phyloP scores from a whole-genome alignment of 2,329 filamentous ascomycete species.

The Botryotinia calthae region DNA sequence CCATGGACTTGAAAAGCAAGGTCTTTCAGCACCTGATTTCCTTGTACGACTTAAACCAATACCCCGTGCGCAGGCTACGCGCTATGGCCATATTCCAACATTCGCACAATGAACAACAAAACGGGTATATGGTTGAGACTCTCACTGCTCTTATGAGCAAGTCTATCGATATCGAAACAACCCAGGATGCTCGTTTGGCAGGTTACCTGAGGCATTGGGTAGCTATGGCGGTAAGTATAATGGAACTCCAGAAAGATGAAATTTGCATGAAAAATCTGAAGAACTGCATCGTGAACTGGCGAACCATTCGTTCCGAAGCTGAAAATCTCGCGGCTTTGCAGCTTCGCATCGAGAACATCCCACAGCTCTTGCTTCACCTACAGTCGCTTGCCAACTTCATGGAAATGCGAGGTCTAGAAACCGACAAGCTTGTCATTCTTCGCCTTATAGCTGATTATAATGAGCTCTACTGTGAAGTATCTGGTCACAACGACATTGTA shows the following conservation, averaged over 20 bases:
- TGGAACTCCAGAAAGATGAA: slow-evolving; percentile 33
- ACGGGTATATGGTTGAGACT: slow-evolving; percentile 24
- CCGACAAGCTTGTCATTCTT: slow-evolving; percentile 48
- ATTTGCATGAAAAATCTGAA: slow-evolving; percentile 32
- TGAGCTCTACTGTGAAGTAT: slow-evolving; percentile 44
- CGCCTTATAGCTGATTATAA: slow-evolving; percentile 48
- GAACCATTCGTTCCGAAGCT: slow-evolving; percentile 45
- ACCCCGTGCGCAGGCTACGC: slow-evolving; percentile 37
- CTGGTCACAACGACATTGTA: slow-evolving; percentile 45
- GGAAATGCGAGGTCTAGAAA: slow-evolving; percentile 54
- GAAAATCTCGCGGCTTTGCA: slow-evolving; percentile 44
- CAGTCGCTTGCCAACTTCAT: slow-evolving; percentile 55
- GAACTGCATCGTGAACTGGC: slow-evolving; percentile 35
- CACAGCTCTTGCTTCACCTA: slow-evolving; percentile 50
- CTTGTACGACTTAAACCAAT: slow-evolving; percentile 33
- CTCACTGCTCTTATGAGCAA: slow-evolving; percentile 20
- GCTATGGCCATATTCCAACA: slow-evolving; percentile 31
- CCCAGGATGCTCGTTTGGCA: slow-evolving; percentile 32
- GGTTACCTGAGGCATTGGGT: slow-evolving; percentile 32
- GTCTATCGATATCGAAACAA: slow-evolving; percentile 23
- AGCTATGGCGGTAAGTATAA: slow-evolving; percentile 29
- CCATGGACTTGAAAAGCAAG: slow-evolving; percentile 26
- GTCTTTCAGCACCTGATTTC: slow-evolving; percentile 31
- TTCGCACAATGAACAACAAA: slow-evolving; percentile 13
- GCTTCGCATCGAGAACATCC: slow-evolving; percentile 49